Evolutionary conservation across 805 yeast genomes (phyloP).

Genomic region (Schizosaccharomyces lindneri): DNA sequence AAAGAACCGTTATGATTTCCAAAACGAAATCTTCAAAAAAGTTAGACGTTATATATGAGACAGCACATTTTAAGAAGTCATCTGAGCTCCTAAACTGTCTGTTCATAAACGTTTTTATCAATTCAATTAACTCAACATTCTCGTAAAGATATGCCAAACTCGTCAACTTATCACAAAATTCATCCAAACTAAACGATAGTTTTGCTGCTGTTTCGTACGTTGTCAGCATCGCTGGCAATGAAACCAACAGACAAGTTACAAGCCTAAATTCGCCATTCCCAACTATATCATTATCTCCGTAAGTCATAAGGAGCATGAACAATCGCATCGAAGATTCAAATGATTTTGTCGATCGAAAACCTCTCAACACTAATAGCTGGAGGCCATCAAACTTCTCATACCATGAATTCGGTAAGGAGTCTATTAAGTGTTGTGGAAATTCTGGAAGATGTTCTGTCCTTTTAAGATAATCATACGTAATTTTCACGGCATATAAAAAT

Average conservation of each 20-base stretch:
- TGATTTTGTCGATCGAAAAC: constrained; percentile 58
- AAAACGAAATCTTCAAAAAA: constrained; percentile 59
- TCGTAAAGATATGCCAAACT: background rate
- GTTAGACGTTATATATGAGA: constrained; percentile 36
- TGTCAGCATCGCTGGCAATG: background rate
- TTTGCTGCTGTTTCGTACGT: background rate
- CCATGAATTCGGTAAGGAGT: constrained; percentile 88
- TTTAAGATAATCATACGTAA: constrained; percentile 38
- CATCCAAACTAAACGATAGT: background rate
- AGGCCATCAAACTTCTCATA: constrained; percentile 82
- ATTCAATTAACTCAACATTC: background rate
- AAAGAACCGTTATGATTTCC: constrained; percentile 43
- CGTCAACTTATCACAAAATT: background rate
- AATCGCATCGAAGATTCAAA: constrained; percentile 55
- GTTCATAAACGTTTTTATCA: constrained; percentile 38
- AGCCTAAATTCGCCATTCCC: constrained; percentile 48
- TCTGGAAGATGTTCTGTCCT: constrained; percentile 66
- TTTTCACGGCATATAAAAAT: constrained; percentile 64
- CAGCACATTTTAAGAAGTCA: constrained; percentile 65
- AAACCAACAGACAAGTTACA: constrained; percentile 17
- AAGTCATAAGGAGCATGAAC: constrained; percentile 40
- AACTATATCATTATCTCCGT: constrained; percentile 51
- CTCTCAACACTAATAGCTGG: constrained; percentile 54
- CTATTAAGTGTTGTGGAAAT: constrained; percentile 59
- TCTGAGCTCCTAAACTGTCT: constrained; percentile 67